These are phyloP conservation scores for Eucalyptus curtisii DNA, from an alignment of 345 rosid genomes.

Conservation along the genomic window DNA sequence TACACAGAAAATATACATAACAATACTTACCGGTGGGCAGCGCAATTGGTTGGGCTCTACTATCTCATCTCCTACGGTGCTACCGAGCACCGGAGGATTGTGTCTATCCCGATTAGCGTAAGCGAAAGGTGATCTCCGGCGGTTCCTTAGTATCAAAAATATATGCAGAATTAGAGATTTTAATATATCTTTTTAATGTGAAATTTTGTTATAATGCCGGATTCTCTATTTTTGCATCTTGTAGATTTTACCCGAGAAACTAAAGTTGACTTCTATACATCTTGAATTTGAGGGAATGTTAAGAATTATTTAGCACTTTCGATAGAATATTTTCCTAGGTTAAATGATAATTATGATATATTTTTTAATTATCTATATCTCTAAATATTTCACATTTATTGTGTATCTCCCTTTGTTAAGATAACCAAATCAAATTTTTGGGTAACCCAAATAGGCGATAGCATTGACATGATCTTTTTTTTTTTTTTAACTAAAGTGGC, in stretches of 20 bases:
- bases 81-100: no score
- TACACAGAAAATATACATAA: not conserved
- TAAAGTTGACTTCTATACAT: not conserved
- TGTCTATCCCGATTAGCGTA: no score
- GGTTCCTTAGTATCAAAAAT: no score
- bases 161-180: not conserved
- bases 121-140: no score
- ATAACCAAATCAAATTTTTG: not conserved
- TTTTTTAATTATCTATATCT: not conserved
- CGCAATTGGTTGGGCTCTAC: no score
- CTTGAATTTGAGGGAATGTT: not conserved
- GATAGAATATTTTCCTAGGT: not conserved
- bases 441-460: not conserved
- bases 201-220: not conserved
- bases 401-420: not conserved
- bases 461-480: not conserved
- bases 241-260: constrained; percentile 69
- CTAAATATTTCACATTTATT: not conserved
- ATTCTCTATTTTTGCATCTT: constrained; percentile 55
- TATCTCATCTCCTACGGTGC: no score
- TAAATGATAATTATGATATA: not conserved
- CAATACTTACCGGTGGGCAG: no score
- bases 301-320: not conserved
- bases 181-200: not conserved
- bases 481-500: not conserved